These are phyloP conservation scores for Amanita inopinata DNA, from an alignment of 768 basidiomycete species.

Conservation along the genomic window DNA sequence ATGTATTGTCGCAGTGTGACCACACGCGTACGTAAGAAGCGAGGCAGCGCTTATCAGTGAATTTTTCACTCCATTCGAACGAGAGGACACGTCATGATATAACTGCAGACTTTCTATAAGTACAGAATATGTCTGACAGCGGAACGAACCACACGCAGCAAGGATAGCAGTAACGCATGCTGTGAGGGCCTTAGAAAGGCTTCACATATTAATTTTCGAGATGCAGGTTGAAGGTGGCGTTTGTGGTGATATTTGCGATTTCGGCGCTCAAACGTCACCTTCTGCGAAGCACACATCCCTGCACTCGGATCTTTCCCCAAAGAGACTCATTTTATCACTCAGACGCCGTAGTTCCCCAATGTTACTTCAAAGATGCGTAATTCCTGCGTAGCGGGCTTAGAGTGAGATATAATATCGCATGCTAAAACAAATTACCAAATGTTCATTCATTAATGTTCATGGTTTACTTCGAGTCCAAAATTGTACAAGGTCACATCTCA, in stretches of 20 bases:
- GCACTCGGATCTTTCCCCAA: constrained; percentile 1
- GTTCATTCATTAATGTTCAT: no score
- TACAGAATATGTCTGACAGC: constrained; percentile 55
- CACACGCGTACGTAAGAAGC: no score
- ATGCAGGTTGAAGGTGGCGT: not conserved
- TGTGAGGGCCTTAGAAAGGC: constrained; percentile 39
- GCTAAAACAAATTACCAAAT: no score
- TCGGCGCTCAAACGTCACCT: constrained; percentile 1
- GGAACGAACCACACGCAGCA: constrained; percentile 54
- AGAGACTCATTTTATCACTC: not conserved
- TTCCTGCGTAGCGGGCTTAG: no score
- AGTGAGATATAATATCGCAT: no score
- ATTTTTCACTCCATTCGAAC: no score
- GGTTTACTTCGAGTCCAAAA: not conserved
- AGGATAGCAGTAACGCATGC: constrained; percentile 13
- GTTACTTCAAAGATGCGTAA: no score
- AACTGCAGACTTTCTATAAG: no score
- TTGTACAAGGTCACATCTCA: constrained; percentile 7
- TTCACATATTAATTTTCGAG: constrained; percentile 41
- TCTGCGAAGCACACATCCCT: not conserved
- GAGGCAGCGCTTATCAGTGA: no score
- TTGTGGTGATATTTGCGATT: not conserved
- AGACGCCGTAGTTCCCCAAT: constrained; percentile 1
- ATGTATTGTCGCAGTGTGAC: no score
- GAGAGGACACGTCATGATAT: no score